Evolutionary conservation across 2,329 filamentous ascomycete species (phyloP), one percentile per base, ranked within the genome.

Genomic region (Juglanconis sp.): DNA sequence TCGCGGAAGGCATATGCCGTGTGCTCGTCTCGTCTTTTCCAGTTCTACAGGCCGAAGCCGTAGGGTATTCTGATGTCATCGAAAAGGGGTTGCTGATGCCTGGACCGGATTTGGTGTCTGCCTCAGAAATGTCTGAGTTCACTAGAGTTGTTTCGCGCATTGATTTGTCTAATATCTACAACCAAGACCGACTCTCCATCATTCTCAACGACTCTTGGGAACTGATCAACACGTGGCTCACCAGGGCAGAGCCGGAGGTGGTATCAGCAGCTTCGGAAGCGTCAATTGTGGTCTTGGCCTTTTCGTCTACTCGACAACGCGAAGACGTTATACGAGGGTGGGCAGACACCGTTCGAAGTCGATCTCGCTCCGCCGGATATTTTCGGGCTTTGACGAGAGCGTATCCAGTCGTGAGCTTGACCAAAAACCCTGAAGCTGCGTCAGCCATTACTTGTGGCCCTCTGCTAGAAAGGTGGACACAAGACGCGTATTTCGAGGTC

Each of bases 1-100:
- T 89, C 4, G 84, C 85, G 32, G 86, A 89, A 66, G 84, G 85
- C 0, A 79, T 80, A 13, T 81, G 84, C 65, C 77, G 76, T n/a
- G 76, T 91, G 1, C 76, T 88, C 10, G 76, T 83, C 6, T 80
- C 86, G 4, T 71, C 76, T 0, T 72, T 80, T 9, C 82, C 83
- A 0, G 57, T 81, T 1, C 67, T 85, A 2, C 76, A 83, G 58
- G 66, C 73, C n/a, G 68, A 69, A 3, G 57, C 71, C 3, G 59
- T 74, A 0, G 62, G 56, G 10, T 4, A 64, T 7, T 24, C 5
- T 3, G 36, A 60, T 32, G 48, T 54, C 4, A 35, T 32, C 5
- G 17, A 35, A 9, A 8, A 55, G 46, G 48, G 54, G 13, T 34
- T 65, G 1, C 57, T 78, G 8, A 53, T 69, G 40, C 57, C 69